phyloP scores from a whole-genome alignment of 2,329 filamentous ascomycete genomes.

The Fusarium graminum region DNA sequence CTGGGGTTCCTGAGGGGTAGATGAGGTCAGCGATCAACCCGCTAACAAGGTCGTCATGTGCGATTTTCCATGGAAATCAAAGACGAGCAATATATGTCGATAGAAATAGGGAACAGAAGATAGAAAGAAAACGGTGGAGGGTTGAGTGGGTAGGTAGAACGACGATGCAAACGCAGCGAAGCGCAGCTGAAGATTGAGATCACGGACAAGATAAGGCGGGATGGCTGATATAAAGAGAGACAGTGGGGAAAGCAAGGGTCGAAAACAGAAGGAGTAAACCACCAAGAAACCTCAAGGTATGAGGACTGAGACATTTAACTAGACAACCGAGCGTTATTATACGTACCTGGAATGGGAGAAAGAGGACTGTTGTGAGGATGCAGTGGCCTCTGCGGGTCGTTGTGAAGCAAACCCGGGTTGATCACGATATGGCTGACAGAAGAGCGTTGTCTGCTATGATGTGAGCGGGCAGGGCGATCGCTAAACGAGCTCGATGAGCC shows the following conservation, averaged over 20 bases:
- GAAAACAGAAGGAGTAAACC: conserved; percentile 24
- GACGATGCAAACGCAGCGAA: conserved; percentile 19
- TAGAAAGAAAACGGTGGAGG: conserved; percentile 2
- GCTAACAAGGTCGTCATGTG: conserved; percentile 29
- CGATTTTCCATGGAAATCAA: conserved; percentile 28
- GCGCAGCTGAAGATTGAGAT: conserved; percentile 14
- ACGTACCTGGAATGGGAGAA: conserved; percentile 70
- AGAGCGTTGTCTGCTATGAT: conserved; percentile 66
- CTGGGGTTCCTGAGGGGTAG: conserved; percentile 63
- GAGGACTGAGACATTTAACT: conserved; percentile 42
- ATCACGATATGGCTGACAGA: conserved; percentile 56
- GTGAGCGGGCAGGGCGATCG: conserved; percentile 62
- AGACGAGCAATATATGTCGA: conserved; percentile 17
- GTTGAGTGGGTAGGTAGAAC: neutral
- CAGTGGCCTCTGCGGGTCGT: conserved; percentile 50
- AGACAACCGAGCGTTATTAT: conserved; percentile 17
- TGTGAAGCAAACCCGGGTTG: conserved; percentile 50
- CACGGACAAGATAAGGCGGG: conserved; percentile 7
- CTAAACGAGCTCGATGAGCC: conserved; percentile 68
- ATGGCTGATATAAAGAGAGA: conserved; percentile 26
- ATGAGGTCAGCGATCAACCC: conserved; percentile 48
- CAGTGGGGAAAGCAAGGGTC: conserved; percentile 19
- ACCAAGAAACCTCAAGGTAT: conserved; percentile 32
- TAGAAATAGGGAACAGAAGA: neutral
- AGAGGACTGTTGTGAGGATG: conserved; percentile 53